Percentiles rank a stretch among this genome's conserved stretches.
phyloP scores from a whole-genome alignment of 768 basidiomycete species.

The Auriscalpium microsporum region DNA sequence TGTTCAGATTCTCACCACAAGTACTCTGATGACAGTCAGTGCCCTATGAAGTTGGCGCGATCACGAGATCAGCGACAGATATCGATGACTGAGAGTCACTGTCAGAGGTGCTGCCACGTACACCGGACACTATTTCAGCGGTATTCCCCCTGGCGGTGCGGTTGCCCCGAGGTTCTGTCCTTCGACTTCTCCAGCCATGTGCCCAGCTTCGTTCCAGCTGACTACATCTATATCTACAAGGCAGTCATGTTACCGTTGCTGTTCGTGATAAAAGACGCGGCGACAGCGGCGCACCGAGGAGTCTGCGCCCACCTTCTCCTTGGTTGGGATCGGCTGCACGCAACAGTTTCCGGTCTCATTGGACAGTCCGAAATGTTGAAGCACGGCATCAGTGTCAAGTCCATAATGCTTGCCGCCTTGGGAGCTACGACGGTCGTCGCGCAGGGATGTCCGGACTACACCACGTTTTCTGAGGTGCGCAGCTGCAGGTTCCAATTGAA shows the following conservation, averaged over 20 bases:
- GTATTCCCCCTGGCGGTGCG: neutral
- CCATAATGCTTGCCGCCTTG: conserved; percentile 17
- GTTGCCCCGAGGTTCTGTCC: neutral
- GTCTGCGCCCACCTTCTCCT: neutral
- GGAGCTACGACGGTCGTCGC: conserved; percentile 17
- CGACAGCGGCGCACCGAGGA: neutral
- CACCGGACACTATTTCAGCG: neutral
- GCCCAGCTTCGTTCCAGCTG: neutral
- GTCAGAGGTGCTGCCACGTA: neutral
- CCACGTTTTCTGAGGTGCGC: conserved; percentile 46
- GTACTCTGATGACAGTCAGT: too few species aligned
- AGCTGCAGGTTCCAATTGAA: conserved; percentile 13
- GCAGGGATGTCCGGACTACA: conserved; percentile 51
- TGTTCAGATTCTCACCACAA: too few species aligned
- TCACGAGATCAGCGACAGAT: neutral
- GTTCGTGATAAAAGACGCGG: neutral
- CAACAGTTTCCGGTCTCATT: neutral
- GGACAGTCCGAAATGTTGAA: neutral
- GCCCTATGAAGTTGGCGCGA: too few species aligned
- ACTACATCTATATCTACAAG: neutral
- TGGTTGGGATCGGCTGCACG: neutral
- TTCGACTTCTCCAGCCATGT: neutral
- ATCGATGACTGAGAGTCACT: too few species aligned
- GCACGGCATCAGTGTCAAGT: conserved; percentile 7
- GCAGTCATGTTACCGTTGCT: neutral